Percentiles rank a stretch among this genome's conserved stretches.
Conservation (phyloP, 805 yeast species). For the Komagataella kurtzmanii region DNA sequence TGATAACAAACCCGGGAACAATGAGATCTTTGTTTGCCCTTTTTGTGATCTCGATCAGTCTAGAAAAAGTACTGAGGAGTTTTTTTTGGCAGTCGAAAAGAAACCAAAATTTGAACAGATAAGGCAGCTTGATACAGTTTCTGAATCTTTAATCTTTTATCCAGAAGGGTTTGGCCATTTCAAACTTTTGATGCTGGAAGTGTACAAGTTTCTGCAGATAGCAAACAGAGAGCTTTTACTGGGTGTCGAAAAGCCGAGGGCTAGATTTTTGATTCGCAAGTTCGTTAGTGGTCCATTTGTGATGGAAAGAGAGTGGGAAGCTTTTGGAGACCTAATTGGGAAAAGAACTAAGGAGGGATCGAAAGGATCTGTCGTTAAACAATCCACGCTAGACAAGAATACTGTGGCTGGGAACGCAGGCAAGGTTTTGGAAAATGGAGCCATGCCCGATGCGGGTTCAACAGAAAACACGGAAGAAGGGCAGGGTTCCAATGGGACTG, state of each 20-base stretch:
- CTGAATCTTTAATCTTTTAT: background rate
- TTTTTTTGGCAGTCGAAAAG: constrained; percentile 3
- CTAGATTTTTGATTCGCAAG: background rate
- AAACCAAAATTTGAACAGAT: constrained; percentile 6
- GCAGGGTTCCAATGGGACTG: background rate
- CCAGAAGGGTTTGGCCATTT: background rate
- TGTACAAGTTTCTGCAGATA: background rate
- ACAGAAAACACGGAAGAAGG: background rate
- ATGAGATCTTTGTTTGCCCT: constrained; percentile 31
- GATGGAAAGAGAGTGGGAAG: background rate
- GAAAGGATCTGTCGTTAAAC: background rate
- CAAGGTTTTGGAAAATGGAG: background rate
- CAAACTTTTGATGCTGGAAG: background rate
- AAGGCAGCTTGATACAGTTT: background rate
- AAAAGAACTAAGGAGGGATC: background rate
- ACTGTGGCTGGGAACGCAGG: background rate
- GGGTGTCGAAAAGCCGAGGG: background rate
- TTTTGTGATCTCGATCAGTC: constrained; percentile 28
- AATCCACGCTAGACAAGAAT: background rate
- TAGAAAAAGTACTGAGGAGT: constrained; percentile 9
- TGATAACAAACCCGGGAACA: constrained; percentile 5
- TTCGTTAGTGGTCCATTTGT: constrained; percentile 1
- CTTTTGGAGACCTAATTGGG: constrained; percentile 1
- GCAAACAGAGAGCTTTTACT: constrained; percentile 1
- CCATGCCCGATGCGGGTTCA: background rate